Evolutionary conservation across 2,329 filamentous ascomycete genomes (phyloP).

Genomic region (Seiridium unicorne): DNA sequence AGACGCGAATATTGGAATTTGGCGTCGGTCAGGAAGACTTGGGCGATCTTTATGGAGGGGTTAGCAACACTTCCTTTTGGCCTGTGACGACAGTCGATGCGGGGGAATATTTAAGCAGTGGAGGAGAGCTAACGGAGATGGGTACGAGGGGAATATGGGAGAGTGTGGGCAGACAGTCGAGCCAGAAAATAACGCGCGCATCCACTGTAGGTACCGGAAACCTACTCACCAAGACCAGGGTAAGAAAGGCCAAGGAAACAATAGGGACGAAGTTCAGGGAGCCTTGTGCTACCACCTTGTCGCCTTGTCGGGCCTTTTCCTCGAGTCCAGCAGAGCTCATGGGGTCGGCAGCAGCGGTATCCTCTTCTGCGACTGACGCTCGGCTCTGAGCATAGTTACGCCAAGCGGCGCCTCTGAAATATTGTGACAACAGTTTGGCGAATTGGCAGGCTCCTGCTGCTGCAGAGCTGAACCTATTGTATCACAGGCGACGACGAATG

Average conservation of each 20-base stretch:
- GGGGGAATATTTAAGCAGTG: constrained; percentile 10
- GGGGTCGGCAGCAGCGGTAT: constrained; percentile 6
- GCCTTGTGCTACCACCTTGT: constrained; percentile 6
- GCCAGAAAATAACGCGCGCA: constrained; percentile 17
- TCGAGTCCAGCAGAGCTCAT: constrained; percentile 1
- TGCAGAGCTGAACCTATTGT: background rate
- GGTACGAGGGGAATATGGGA: constrained; percentile 11
- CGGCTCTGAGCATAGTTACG: constrained; percentile 1
- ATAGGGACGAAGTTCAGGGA: constrained; percentile 24
- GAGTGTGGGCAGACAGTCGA: constrained; percentile 16
- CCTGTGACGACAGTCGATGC: constrained; percentile 10
- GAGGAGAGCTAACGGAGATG: background rate
- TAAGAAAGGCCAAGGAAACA: constrained; percentile 26
- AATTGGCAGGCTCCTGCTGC: background rate
- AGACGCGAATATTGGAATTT: constrained; percentile 40
- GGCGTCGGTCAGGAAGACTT: constrained; percentile 50
- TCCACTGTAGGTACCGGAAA: constrained; percentile 7
- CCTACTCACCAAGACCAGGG: constrained; percentile 29
- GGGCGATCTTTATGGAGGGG: constrained; percentile 40
- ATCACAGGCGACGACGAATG: background rate
- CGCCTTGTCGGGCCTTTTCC: constrained; percentile 13
- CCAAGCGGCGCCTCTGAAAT: constrained; percentile 6
- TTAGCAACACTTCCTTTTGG: constrained; percentile 11
- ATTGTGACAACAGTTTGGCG: constrained; percentile 9
- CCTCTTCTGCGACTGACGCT: constrained; percentile 2